phyloP scores from a whole-genome alignment of 805 yeast species.

The Wickerhamiella musiphila region DNA sequence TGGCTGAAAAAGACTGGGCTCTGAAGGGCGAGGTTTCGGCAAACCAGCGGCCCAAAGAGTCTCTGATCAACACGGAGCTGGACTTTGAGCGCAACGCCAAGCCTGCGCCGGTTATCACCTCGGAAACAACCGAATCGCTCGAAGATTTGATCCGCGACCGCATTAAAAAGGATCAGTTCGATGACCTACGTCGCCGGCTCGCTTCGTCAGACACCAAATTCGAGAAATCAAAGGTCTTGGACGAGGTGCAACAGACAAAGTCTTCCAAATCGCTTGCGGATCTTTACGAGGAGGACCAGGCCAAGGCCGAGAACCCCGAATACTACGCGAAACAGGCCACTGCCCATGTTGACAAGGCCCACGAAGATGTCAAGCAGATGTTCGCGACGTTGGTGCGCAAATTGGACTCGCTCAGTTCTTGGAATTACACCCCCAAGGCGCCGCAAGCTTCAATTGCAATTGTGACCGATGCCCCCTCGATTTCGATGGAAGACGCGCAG shows the following conservation, averaged over 20 bases:
- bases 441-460: conserved; percentile 63
- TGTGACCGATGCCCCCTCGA: conserved; percentile 66
- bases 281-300: conserved; percentile 71
- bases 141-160: conserved; percentile 83
- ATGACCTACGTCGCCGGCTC: conserved; percentile 64
- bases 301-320: conserved; percentile 22
- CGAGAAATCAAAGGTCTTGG: conserved; percentile 21
- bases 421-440: conserved; percentile 86
- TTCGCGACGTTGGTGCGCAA: conserved; percentile 47
- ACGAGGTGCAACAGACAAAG: conserved; percentile 64
- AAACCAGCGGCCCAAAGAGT: conserved; percentile 66
- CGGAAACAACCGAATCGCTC: conserved; percentile 65
- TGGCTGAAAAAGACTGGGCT: conserved; percentile 86
- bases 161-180: conserved; percentile 56
- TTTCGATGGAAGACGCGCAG: conserved; percentile 91
- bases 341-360: conserved; percentile 54
- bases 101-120: conserved; percentile 90
- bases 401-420: conserved; percentile 81
- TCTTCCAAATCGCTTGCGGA: conserved; percentile 82
- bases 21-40: conserved; percentile 83
- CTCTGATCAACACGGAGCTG: conserved; percentile 54
- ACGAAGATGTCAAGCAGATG: conserved; percentile 56
- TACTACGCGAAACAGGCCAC: conserved; percentile 31
- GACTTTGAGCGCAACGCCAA: conserved; percentile 88
- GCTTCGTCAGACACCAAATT: conserved; percentile 29